Evolutionary conservation across 148 eudicot species (phyloP).

Genomic region (Limonium bicolor): DNA sequence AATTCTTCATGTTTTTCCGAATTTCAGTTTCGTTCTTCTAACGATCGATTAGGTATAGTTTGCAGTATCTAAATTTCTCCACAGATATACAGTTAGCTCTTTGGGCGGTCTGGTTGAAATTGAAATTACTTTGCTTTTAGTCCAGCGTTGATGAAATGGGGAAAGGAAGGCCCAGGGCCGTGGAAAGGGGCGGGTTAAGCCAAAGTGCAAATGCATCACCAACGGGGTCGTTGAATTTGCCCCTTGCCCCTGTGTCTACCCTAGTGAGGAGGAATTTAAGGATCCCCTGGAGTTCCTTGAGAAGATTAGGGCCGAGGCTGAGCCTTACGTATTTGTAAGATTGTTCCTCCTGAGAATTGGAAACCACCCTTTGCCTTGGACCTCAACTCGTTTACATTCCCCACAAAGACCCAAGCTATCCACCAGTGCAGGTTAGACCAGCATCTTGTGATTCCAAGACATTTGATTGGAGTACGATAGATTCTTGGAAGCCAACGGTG

Average conservation of each 20-base stretch:
- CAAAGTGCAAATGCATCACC: conserved; percentile 18
- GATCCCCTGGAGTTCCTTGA: conserved; percentile 78
- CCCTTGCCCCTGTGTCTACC: conserved; percentile 77
- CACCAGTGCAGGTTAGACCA: conserved; percentile 75
- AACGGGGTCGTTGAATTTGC: conserved; percentile 38
- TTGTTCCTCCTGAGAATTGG: conserved; percentile 84
- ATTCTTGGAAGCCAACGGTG: conserved; percentile 65
- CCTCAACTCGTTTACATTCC: conserved; percentile 53
- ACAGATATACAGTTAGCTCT: background rate
- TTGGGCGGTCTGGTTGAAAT: conserved; percentile 8
- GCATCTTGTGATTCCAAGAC: conserved; percentile 88
- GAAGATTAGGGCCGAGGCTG: conserved; percentile 87
- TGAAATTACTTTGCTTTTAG: conserved; percentile 6
- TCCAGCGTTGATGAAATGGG: conserved; percentile 46
- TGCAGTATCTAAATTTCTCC: background rate
- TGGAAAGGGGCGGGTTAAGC: conserved; percentile 76
- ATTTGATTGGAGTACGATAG: conserved; percentile 78
- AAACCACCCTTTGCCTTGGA: conserved; percentile 83
- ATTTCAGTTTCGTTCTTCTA: too few relatives aligned
- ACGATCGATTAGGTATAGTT: too few relatives aligned
- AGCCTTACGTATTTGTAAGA: conserved; percentile 80
- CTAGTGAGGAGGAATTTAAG: conserved; percentile 83
- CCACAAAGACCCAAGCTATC: conserved; percentile 82
- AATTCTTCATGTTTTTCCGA: conserved; percentile 1
- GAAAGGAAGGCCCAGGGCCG: conserved; percentile 89